Conservation (phyloP, 768 basidiomycete species). For the Boletus coccyginus region DNA sequence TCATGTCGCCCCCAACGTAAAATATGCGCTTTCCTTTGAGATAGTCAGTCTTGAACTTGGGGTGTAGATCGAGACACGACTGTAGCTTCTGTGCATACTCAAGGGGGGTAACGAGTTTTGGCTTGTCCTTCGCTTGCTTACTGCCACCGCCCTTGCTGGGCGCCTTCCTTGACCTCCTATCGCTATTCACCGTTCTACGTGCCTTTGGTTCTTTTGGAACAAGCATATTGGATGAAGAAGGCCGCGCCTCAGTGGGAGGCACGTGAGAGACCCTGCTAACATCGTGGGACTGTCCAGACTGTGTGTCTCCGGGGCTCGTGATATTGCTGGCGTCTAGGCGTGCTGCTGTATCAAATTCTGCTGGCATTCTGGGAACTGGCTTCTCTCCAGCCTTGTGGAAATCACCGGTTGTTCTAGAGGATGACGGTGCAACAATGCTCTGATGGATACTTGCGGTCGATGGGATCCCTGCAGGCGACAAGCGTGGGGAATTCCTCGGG, state of each 20-base stretch:
- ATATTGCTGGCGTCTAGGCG: slow-evolving; percentile 12
- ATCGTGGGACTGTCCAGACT: neutral
- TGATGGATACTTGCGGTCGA: neutral
- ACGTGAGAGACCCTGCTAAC: neutral
- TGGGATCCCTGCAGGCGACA: neutral
- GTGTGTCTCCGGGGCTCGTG: slow-evolving; percentile 18
- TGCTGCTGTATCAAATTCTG: slow-evolving; percentile 5
- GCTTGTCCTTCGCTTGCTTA: slow-evolving; percentile 41
- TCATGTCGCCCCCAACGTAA: slow-evolving; percentile 59
- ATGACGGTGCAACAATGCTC: neutral
- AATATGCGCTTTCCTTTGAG: slow-evolving; percentile 55
- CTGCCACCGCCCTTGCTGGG: slow-evolving; percentile 3
- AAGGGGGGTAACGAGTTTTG: slow-evolving; percentile 42
- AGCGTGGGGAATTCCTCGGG: neutral
- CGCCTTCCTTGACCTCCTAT: slow-evolving; percentile 4
- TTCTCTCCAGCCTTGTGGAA: neutral
- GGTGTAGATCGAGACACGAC: slow-evolving; percentile 25
- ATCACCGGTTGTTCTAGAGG: neutral
- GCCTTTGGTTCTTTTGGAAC: neutral
- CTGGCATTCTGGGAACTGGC: slow-evolving; percentile 1
- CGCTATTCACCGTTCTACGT: slow-evolving; percentile 25
- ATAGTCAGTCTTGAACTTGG: slow-evolving; percentile 29
- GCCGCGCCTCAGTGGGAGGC: neutral
- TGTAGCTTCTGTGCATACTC: slow-evolving; percentile 54
- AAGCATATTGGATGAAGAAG: neutral